Conservation (phyloP, 129 eudicot species). For the Daucus carota region DNA sequence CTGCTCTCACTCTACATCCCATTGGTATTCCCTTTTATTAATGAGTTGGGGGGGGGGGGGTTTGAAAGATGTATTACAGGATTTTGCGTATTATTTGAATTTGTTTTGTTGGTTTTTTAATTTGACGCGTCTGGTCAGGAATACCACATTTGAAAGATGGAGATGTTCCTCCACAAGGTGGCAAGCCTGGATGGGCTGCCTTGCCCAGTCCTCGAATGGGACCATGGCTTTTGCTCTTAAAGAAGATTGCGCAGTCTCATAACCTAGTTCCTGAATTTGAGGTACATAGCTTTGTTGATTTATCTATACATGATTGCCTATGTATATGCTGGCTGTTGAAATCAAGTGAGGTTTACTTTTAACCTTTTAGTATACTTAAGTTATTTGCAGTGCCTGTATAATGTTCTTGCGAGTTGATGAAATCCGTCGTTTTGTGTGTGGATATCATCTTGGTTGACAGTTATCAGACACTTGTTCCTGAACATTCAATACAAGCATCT, state of each 20-base stretch:
- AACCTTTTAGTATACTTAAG: neutral
- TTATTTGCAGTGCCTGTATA: neutral
- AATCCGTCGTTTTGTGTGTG: neutral
- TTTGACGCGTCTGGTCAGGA: conserved; percentile 30
- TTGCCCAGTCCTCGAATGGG: conserved; percentile 86
- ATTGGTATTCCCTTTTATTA: conserved; percentile 57
- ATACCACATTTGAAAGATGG: conserved; percentile 89
- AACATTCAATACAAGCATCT: neutral
- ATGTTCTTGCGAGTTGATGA: neutral
- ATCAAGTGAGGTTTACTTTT: neutral
- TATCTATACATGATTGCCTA: neutral
- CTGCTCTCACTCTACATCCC: conserved; percentile 84
- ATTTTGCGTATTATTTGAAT: neutral
- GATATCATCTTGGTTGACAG: too few species aligned
- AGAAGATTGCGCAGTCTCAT: conserved; percentile 62
- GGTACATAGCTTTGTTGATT: conserved; percentile 25
- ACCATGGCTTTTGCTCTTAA: conserved; percentile 72
- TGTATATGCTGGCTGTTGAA: neutral
- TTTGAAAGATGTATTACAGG: too few species aligned
- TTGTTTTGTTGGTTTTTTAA: neutral
- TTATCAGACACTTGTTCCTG: neutral
- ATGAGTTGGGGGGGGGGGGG: too few species aligned
- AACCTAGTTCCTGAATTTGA: conserved; percentile 84
- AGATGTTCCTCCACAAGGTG: conserved; percentile 80
- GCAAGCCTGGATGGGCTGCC: conserved; percentile 96